phyloP scores from a whole-genome alignment of 75 land plant species.

The Pinus albicaulis region DNA sequence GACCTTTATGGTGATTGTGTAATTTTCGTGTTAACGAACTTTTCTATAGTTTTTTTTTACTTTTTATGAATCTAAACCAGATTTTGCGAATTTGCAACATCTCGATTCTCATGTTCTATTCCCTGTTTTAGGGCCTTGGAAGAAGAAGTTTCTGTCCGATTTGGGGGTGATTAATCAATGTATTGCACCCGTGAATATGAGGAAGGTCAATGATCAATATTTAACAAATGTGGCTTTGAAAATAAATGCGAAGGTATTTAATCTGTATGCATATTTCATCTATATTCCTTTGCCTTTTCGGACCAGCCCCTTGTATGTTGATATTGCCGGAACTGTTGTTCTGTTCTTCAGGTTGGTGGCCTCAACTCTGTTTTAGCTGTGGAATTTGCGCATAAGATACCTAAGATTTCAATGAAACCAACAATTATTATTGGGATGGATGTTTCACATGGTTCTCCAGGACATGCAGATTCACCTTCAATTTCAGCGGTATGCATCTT shows the following conservation, averaged over 20 bases:
- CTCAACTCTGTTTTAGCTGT: constrained; percentile 60
- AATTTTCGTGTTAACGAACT: neutral
- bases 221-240: constrained; percentile 83
- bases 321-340: neutral
- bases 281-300: no score
- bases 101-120: neutral
- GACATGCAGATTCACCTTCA: constrained; percentile 81
- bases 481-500: constrained; percentile 74
- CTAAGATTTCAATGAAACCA: constrained; percentile 54
- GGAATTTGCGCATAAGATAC: constrained; percentile 34
- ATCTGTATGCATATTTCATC: neutral
- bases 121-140: constrained; percentile 72
- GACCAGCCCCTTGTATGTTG: no score
- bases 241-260: constrained; percentile 86
- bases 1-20: constrained; percentile 61
- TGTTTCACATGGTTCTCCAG: constrained; percentile 98
- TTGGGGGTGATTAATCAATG: constrained; percentile 84
- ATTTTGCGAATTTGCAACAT: neutral
- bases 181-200: constrained; percentile 50
- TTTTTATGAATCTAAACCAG: neutral
- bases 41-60: neutral
- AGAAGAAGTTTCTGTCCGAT: constrained; percentile 55
- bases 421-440: constrained; percentile 97
- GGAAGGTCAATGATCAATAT: constrained; percentile 76
- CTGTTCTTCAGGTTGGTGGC: constrained; percentile 72